Evolutionary conservation across 768 basidiomycete species (phyloP), one percentile per base, ranked within the genome.

Genomic region (Lactarius hatsudake): DNA sequence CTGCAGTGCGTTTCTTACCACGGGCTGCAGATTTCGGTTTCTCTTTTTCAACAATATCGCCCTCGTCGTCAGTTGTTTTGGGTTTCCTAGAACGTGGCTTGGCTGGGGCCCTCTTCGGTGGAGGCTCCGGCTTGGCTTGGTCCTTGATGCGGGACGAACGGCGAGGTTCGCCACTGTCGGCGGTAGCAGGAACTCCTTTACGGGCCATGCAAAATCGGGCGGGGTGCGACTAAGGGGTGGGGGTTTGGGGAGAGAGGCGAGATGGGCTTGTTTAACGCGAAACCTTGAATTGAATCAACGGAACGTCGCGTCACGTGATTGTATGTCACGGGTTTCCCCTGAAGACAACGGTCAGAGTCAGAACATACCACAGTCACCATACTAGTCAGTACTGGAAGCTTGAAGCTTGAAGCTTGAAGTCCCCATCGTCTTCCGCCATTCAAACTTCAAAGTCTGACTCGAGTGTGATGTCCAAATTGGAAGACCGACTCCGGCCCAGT

Each of bases 121-220:
- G 65, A 79, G 76, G 48, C 32, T 78, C 86, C 2, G 78, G 74
- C 75, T 87, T 89, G 62, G 87, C 87, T 66, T 84, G 82, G 32
- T 87, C 88, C 76, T 90, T 90, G 78, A 91, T 90, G 72, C 89
- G 87, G 38, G 83, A 78, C 9, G 89, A 90, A 78, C 89, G 89
- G 76, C 89, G 88, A 43, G 89, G 89, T 73, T 81, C 81, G 54
- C 78, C 78, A 60, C 79, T 75, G 28, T 78, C 81, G 2, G 75
- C 75, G 42, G 81, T 67, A 56, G 83, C 71, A 59, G 81, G 77
- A 32, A 84, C 84, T 59, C 87, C 82, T 84, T 90, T 91, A 73
- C 89, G 86, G 70, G 89, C 88, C 89, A 91, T 91, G 64, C 57
- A 68, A 59, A 57, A 58, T 32, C 23, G 36, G 34, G 66, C 69